Evolutionary conservation across 805 yeast genomes (phyloP).

Genomic region (Zygotorulaspora danielsina): DNA sequence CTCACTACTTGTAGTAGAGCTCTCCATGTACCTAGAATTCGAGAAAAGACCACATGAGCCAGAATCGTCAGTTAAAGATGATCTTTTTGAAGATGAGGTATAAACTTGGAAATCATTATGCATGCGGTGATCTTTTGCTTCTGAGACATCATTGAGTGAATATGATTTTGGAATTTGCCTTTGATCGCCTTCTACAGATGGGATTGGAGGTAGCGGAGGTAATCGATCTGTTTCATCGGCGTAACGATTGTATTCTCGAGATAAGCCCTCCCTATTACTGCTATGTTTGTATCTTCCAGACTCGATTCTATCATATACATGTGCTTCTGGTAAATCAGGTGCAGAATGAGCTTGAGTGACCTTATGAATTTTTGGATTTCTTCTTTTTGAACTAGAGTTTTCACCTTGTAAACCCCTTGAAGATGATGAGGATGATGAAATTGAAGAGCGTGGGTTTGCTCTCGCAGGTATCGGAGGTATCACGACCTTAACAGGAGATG

Average conservation of each 20-base stretch:
- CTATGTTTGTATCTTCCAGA: constrained; percentile 5
- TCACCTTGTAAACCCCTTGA: not conserved
- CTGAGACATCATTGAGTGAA: constrained; percentile 26
- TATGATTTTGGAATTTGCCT: constrained; percentile 22
- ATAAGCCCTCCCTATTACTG: constrained; percentile 1
- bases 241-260: constrained; percentile 1
- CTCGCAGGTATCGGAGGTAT: constrained; percentile 19
- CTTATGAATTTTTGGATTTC: constrained; percentile 1
- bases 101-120: constrained; percentile 15
- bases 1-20: constrained; percentile 42
- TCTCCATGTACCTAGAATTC: constrained; percentile 46
- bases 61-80: constrained; percentile 12
- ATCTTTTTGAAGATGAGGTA: constrained; percentile 11
- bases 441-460: constrained; percentile 6
- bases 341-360: constrained; percentile 8
- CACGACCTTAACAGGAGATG: constrained; percentile 15
- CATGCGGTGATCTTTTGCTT: constrained; percentile 13
- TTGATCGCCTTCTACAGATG: constrained; percentile 12
- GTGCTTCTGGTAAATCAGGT: constrained; percentile 13
- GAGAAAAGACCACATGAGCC: constrained; percentile 31
- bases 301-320: constrained; percentile 3
- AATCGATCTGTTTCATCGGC: constrained; percentile 4
- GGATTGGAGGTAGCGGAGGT: constrained; percentile 31
- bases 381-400: not conserved
- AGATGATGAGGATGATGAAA: constrained; percentile 2